phyloP scores from a whole-genome alignment of 176 grass and related monocot genomes.

The Carex littledalei region DNA sequence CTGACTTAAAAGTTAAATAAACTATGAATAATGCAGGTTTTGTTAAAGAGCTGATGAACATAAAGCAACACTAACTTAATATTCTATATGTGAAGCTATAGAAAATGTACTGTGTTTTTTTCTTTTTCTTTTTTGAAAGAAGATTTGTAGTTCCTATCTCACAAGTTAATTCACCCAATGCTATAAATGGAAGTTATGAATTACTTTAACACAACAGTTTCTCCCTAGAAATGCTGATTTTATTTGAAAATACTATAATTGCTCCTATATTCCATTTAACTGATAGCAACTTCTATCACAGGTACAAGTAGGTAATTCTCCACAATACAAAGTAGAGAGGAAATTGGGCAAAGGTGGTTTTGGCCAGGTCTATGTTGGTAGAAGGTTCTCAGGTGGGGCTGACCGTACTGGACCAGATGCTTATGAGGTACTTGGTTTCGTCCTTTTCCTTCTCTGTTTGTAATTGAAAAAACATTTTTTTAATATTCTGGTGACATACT shows the following conservation, averaged over 20 bases:
- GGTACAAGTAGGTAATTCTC: slow-evolving; percentile 92
- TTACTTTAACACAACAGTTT: neutral
- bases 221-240: neutral
- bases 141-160: neutral
- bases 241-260: neutral
- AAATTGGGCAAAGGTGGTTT: slow-evolving; percentile 97
- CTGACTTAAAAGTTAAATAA: neutral
- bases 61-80: neutral
- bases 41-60: neutral
- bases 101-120: neutral
- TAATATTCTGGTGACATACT: neutral
- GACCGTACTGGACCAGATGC: slow-evolving; percentile 71
- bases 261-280: neutral
- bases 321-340: slow-evolving; percentile 79
- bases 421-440: slow-evolving; percentile 45
- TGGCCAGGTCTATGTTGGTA: slow-evolving; percentile 97
- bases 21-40: neutral
- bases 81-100: neutral
- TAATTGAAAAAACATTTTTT: neutral
- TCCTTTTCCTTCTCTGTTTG: neutral
- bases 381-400: slow-evolving; percentile 63
- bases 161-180: neutral
- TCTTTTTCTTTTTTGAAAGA: neutral
- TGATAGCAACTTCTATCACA: slow-evolving; percentile 24
- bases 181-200: neutral